Percentiles rank a stretch among this genome's conserved stretches.
Evolutionary conservation across 306 rosid genomes (phyloP).

Genomic region (Urtica urens): DNA sequence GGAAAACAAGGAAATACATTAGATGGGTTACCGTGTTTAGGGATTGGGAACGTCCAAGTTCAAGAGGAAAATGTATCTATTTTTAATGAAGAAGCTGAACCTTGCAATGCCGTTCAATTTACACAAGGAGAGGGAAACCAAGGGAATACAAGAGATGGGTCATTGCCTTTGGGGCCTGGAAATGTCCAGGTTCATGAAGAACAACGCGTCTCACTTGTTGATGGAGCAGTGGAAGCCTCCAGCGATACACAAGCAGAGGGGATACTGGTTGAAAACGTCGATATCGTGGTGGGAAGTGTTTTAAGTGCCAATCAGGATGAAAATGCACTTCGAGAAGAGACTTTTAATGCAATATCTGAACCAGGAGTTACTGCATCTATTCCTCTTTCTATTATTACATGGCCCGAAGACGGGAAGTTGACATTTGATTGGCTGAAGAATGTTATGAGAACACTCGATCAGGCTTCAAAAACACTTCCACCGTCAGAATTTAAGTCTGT

Average conservation of each 20-base stretch:
- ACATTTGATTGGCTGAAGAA: slow-evolving; percentile 64
- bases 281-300: slow-evolving; percentile 18
- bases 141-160: background rate
- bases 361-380: slow-evolving; percentile 21
- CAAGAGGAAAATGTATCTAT: too few relatives aligned
- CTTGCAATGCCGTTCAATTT: too few relatives aligned
- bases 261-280: slow-evolving; percentile 25
- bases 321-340: slow-evolving; percentile 27
- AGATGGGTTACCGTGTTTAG: too few relatives aligned
- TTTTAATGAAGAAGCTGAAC: too few relatives aligned
- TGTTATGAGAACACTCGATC: slow-evolving; percentile 50
- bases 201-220: slow-evolving; percentile 15
- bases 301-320: slow-evolving; percentile 33
- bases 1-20: too few relatives aligned
- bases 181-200: slow-evolving; percentile 17
- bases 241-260: slow-evolving; percentile 23
- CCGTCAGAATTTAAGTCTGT: slow-evolving; percentile 39
- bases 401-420: slow-evolving; percentile 56
- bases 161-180: slow-evolving; percentile 8
- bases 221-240: background rate
- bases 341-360: slow-evolving; percentile 3
- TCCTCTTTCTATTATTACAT: slow-evolving; percentile 32
- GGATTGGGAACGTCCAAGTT: too few relatives aligned
- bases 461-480: slow-evolving; percentile 28
- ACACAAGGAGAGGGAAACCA: too few relatives aligned